Conservation (phyloP, 306 rosid species). For the Purshia tridentata region DNA sequence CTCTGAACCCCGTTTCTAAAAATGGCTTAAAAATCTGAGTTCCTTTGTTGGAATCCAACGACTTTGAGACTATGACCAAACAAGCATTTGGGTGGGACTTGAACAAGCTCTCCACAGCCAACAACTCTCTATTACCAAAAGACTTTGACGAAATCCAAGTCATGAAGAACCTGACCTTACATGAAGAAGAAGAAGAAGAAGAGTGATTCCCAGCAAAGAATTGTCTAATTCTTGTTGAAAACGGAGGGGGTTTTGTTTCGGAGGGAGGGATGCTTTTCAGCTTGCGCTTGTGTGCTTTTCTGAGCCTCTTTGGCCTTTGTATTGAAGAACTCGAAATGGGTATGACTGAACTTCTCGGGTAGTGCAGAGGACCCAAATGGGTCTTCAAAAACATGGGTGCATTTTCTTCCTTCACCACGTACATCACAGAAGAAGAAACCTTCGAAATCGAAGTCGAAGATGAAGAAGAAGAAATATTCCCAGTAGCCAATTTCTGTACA, state of each 20-base stretch:
- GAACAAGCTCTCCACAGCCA: slow-evolving; percentile 72
- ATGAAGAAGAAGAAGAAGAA: slow-evolving; percentile 24
- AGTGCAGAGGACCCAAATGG: slow-evolving; percentile 30
- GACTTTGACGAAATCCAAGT: slow-evolving; percentile 81
- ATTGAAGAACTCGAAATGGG: slow-evolving; percentile 10
- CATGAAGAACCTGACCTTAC: slow-evolving; percentile 74
- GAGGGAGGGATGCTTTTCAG: slow-evolving; percentile 32
- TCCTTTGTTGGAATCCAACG: slow-evolving; percentile 62
- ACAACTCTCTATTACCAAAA: slow-evolving; percentile 59
- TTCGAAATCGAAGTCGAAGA: slow-evolving; percentile 29
- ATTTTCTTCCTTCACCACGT: slow-evolving; percentile 36
- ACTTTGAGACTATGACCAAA: slow-evolving; percentile 66
- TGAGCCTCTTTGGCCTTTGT: slow-evolving; percentile 27
- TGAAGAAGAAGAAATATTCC: slow-evolving; percentile 19
- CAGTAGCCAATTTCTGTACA: slow-evolving; percentile 17
- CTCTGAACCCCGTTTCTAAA: slow-evolving; percentile 37
- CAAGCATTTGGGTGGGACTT: slow-evolving; percentile 68
- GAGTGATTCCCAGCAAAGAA: slow-evolving; percentile 41
- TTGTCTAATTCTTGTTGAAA: slow-evolving; percentile 41
- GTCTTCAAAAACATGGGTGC: slow-evolving; percentile 30
- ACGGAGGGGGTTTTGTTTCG: slow-evolving; percentile 14
- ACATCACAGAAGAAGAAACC: slow-evolving; percentile 41
- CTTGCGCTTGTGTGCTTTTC: slow-evolving; percentile 47
- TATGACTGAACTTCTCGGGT: slow-evolving; percentile 4
- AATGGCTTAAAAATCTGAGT: slow-evolving; percentile 50